Percentiles rank a stretch among this genome's conserved stretches.
Conservation (phyloP, 2,329 filamentous ascomycete species). For the Alternaria rosae region DNA sequence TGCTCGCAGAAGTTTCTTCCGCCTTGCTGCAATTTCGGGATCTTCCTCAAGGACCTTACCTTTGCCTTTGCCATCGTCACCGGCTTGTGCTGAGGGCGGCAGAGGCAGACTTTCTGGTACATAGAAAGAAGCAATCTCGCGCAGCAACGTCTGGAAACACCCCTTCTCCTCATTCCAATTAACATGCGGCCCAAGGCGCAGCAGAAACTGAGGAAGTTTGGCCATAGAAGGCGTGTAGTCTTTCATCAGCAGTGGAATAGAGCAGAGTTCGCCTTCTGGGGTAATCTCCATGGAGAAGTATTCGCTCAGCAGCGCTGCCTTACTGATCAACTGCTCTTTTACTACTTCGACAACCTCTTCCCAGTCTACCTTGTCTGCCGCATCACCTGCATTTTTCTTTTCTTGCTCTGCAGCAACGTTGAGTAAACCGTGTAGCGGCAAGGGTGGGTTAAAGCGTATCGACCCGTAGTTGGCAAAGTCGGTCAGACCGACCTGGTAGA, state of each 20-base stretch:
- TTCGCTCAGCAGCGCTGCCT: conserved; percentile 85
- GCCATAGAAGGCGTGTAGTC: conserved; percentile 85
- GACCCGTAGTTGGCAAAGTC: conserved; percentile 95
- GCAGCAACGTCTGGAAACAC: conserved; percentile 86
- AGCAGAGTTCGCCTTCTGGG: conserved; percentile 75
- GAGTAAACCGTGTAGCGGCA: conserved; percentile 75
- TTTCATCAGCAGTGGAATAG: conserved; percentile 84
- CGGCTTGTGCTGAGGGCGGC: conserved; percentile 30
- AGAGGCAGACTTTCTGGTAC: conserved; percentile 83
- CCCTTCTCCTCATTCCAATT: conserved; percentile 84
- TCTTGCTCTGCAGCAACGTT: conserved; percentile 76
- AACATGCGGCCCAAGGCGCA: conserved; percentile 86
- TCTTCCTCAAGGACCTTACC: conserved; percentile 41
- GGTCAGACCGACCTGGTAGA: conserved; percentile 93
- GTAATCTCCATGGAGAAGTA: conserved; percentile 91
- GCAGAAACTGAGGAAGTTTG: conserved; percentile 87
- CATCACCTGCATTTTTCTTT: conserved; percentile 56
- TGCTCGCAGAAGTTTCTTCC: conserved; percentile 73
- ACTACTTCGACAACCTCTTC: conserved; percentile 72
- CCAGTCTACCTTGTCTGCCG: conserved; percentile 67
- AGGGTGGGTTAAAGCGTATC: conserved; percentile 79
- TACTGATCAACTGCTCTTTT: conserved; percentile 71
- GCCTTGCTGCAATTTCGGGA: conserved; percentile 58
- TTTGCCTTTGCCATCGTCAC: conserved; percentile 52
- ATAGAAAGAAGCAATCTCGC: conserved; percentile 88